Percentiles rank a stretch among this genome's conserved stretches.
Evolutionary conservation across 2,329 filamentous ascomycete species (phyloP).

Genomic region (Coniella lustricola): DNA sequence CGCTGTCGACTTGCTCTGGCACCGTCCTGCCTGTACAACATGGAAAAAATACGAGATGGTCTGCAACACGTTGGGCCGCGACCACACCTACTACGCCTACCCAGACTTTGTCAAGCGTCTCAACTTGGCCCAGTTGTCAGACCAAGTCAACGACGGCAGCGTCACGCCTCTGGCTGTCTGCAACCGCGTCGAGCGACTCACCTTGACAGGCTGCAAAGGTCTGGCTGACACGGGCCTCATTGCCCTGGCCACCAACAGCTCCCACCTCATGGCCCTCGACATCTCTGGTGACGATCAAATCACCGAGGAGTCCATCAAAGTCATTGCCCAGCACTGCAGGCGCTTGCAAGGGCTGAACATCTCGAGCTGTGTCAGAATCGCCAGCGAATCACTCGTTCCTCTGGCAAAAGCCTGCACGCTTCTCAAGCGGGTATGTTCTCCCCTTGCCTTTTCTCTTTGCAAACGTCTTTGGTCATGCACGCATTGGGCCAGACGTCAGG

Average conservation of each 20-base stretch:
- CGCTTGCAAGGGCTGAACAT: constrained; percentile 90
- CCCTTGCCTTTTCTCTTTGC: neutral
- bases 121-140: constrained; percentile 74
- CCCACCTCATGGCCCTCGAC: constrained; percentile 79
- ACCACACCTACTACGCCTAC: constrained; percentile 80
- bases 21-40: constrained; percentile 81
- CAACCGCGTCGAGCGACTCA: constrained; percentile 86
- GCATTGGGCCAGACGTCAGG: no score
- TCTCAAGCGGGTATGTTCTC: constrained; percentile 67
- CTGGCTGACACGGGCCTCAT: constrained; percentile 80
- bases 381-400: constrained; percentile 74
- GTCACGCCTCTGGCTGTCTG: constrained; percentile 74
- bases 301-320: constrained; percentile 71
- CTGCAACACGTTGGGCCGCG: constrained; percentile 65
- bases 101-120: constrained; percentile 84
- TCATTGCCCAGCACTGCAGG: constrained; percentile 73
- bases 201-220: constrained; percentile 79
- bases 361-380: constrained; percentile 75
- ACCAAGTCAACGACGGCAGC: constrained; percentile 79
- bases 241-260: constrained; percentile 70
- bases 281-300: constrained; percentile 80
- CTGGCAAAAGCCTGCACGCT: constrained; percentile 78
- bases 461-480: no score
- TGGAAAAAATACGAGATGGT: constrained; percentile 78
- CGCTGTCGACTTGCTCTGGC: constrained; percentile 89